Percentiles rank a stretch among this genome's conserved stretches.
Evolutionary conservation across 768 basidiomycete genomes (phyloP).

Genomic region (Auricularia heimuer): DNA sequence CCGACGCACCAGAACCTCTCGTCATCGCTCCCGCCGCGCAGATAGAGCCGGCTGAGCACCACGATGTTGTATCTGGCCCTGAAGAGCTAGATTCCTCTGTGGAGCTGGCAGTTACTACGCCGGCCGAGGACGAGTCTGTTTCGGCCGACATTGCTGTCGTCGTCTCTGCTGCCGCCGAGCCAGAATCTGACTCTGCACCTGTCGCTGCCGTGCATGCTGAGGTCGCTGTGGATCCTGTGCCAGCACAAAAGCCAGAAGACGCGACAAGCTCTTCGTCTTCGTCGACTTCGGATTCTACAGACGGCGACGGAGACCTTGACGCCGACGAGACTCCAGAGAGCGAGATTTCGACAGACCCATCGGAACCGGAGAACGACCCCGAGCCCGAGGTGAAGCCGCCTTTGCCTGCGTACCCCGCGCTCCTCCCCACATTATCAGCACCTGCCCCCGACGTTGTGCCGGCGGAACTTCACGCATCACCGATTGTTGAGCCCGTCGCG

Average conservation of each 20-base stretch:
- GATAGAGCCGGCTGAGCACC: too few relatives aligned
- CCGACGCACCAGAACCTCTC: background rate
- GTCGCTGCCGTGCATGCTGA: too few relatives aligned
- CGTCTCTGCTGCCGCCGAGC: background rate
- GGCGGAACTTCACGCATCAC: background rate
- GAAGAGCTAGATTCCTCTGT: background rate
- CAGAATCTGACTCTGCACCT: too few relatives aligned
- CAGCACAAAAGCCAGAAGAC: slow-evolving; percentile 4
- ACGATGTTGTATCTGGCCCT: too few relatives aligned
- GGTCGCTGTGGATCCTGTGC: background rate
- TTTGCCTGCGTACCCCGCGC: background rate
- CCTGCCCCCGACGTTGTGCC: background rate
- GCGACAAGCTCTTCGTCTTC: slow-evolving; percentile 11
- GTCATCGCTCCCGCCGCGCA: background rate
- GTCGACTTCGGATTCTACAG: slow-evolving; percentile 19
- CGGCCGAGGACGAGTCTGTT: background rate
- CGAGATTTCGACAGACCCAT: background rate
- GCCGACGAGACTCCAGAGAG: background rate
- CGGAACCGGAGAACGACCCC: background rate
- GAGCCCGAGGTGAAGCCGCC: background rate
- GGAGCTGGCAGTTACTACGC: background rate
- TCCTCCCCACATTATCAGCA: background rate
- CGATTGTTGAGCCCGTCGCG: background rate
- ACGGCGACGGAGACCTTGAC: background rate
- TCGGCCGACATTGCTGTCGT: background rate